phyloP scores from a whole-genome alignment of 352 stramenopile species.

The Blastocystis sp. region DNA sequence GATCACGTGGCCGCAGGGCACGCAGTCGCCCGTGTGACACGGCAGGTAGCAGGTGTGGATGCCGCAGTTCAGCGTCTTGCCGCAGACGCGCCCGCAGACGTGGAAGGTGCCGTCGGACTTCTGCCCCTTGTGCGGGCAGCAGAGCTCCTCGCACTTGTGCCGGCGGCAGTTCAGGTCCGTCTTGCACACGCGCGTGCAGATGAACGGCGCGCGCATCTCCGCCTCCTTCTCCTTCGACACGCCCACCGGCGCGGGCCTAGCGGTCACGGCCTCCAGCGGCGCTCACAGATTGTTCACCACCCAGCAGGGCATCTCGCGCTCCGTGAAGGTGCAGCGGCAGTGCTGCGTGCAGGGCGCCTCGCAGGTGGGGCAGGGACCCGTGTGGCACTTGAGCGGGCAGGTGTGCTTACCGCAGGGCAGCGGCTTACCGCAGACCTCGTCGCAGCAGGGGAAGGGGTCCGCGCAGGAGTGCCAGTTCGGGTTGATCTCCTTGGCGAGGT shows the following conservation, averaged over 20 bases:
- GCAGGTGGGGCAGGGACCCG: conserved; percentile 56
- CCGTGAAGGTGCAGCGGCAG: conserved; percentile 54
- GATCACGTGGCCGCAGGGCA: conserved; percentile 38
- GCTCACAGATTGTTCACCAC: conserved; percentile 3
- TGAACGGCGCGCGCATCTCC: conserved; percentile 42
- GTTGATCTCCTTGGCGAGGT: conserved; percentile 46
- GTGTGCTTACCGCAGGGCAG: conserved; percentile 64
- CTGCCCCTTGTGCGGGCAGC: conserved; percentile 61
- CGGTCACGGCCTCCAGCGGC: not conserved
- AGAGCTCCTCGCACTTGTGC: conserved; percentile 58
- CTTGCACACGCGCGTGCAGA: conserved; percentile 65
- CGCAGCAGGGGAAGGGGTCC: conserved; percentile 69
- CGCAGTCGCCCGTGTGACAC: conserved; percentile 68
- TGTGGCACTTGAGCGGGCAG: conserved; percentile 57
- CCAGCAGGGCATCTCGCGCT: conserved; percentile 67
- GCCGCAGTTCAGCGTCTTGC: conserved; percentile 68
- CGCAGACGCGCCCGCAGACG: conserved; percentile 39
- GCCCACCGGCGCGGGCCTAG: conserved; percentile 24
- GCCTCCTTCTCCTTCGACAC: conserved; percentile 17
- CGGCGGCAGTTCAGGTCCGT: conserved; percentile 58
- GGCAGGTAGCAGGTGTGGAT: conserved; percentile 68
- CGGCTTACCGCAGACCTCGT: conserved; percentile 67
- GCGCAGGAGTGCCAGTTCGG: conserved; percentile 58
- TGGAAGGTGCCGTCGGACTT: conserved; percentile 64
- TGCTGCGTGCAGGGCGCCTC: conserved; percentile 39